A percentile compares a stretch with the other conserved stretches of the same genome.
These are phyloP conservation scores for Ascochyta lentis DNA, from an alignment of 2,329 filamentous ascomycete species.

Conservation along the genomic window DNA sequence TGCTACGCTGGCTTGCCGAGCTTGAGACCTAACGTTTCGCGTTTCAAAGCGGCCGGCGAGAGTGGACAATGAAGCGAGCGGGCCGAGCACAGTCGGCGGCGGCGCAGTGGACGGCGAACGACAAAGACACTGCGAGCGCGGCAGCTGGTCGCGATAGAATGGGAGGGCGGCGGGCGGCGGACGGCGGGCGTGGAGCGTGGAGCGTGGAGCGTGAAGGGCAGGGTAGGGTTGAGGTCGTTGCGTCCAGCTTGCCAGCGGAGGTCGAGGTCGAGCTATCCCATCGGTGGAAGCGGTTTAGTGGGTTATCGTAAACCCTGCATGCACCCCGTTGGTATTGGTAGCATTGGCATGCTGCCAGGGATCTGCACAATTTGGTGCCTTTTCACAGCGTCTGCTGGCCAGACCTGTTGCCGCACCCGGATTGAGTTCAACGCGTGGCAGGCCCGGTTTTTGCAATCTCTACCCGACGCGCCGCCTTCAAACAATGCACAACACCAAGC, in stretches of 20 bases:
- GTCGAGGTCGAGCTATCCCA: constrained; percentile 28
- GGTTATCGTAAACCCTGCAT: constrained; percentile 30
- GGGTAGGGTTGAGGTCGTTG: constrained; percentile 28
- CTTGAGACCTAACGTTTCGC: constrained; percentile 50
- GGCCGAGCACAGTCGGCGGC: constrained; percentile 18
- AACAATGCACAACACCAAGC: constrained; percentile 8
- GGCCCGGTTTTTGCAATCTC: constrained; percentile 21
- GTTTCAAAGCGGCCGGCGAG: constrained; percentile 39
- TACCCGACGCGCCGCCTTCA: constrained; percentile 12
- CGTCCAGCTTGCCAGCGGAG: constrained; percentile 25
- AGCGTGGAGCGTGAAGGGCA: constrained; percentile 23
- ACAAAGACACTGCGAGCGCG: constrained; percentile 34
- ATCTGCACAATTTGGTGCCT: constrained; percentile 29
- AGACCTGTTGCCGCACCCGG: constrained; percentile 21
- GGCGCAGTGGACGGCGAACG: constrained; percentile 22
- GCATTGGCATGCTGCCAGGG: constrained; percentile 18
- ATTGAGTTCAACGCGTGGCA: constrained; percentile 25
- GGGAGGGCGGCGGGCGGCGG: neutral
- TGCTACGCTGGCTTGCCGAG: constrained; percentile 44
- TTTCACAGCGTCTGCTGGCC: constrained; percentile 25
- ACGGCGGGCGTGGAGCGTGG: constrained; percentile 23
- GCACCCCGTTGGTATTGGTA: constrained; percentile 21
- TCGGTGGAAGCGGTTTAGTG: constrained; percentile 25
- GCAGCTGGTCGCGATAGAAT: constrained; percentile 27
- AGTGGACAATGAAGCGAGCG: constrained; percentile 34